Evolutionary conservation across 176 grass and related monocot genomes (phyloP), one percentile per base, ranked within the genome.

Genomic region (Guadua angustifolia): DNA sequence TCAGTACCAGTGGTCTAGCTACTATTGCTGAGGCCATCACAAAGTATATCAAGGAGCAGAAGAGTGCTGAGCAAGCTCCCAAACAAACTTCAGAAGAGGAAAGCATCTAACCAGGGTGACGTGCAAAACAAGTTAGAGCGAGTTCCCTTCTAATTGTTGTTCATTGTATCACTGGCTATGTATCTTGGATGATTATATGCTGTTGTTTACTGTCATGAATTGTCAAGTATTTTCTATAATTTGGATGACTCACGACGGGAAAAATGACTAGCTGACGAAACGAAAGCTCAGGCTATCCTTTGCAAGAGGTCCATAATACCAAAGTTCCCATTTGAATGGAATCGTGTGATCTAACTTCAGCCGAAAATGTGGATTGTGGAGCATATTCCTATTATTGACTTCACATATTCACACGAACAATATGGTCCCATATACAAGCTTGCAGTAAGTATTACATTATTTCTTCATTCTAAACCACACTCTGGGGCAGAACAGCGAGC

Each of bases 11-110:
- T 68, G 70, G 21, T 26, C 24, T 85, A 82, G 88, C 88, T 65
- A 0, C 77, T 36, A 44, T 66, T 5, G 78, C 88, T 40, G 78
- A 82, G 38, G 71, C 83, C 35, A 64, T 86, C 71, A 77, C 63
- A 5, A 64, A 71, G 38, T 86, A 86, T 53, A 60, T 89, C 60
- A 81, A 81, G 82, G 50, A 74, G 9, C 62, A 85, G 76, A 85
- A 80, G 32, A 69, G 50, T 14, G 5, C 29, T 24, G 15, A 73
- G 15, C 52, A 79, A 71, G 69, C 77, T 81, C 51, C 52, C 18
- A 66, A 52, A 6, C 11, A 53, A 45, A 22, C 15, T 5, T 18
- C 52, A 45, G 36, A 76, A 69, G 29, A 75, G 75, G 9, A 55
- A 24, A 36, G 1, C 55, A 62, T 62, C 39, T 25, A 73, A 42